Base-by-base conservation (phyloP, 2,329 filamentous ascomycete species). In the Alternaria gansuensis region DNA sequence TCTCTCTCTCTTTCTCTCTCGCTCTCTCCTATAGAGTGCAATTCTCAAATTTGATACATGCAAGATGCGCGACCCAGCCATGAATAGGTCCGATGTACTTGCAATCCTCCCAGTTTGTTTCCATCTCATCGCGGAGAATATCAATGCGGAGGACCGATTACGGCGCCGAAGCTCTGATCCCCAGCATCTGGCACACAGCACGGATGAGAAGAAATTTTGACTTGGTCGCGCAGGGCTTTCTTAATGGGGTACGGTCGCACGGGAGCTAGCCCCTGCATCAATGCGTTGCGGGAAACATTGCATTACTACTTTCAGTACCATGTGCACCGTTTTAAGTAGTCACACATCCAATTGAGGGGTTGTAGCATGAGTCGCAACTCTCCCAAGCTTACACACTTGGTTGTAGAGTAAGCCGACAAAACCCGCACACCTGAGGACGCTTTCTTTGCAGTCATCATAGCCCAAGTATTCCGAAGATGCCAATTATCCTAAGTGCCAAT, bases 171-270 rank as follows among this genome's bases (percentile, higher is more conserved):
- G 51, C 53, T 61, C 58, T 50, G 64, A 63, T 54, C 55, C 44
- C 55, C 51, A 40, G 28, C 55, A 39, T 51, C 39, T 55, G 39
- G 39, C 54, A 53, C 57, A 60, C 33, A 57, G 61, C 58, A 63
- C 59, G 59, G 54, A 60, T 59, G 66, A 60, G 52, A 63, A 67
- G 65, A 68, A 65, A 57, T 70, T 70, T 70, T 59, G 68, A 61
- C 41, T 39, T 62, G 34, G 57, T 62, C 60, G 57, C 45, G 44
- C 56, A 52, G 36, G 44, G 36, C 56, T 45, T 59, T 40, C 60
- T 58, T 31, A 41, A 55, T 40, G 37, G 37, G 37, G 11, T 53
- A 31, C 40, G 59, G 56, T 59, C 56, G 55, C 43, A 59, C 43
- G 28, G 44, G 49, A 26, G 37, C 36, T 49, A 49, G 37, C 23